Conservation (phyloP, 371 early-diverging fungal species). For the Lichtheimia corymbifera region DNA sequence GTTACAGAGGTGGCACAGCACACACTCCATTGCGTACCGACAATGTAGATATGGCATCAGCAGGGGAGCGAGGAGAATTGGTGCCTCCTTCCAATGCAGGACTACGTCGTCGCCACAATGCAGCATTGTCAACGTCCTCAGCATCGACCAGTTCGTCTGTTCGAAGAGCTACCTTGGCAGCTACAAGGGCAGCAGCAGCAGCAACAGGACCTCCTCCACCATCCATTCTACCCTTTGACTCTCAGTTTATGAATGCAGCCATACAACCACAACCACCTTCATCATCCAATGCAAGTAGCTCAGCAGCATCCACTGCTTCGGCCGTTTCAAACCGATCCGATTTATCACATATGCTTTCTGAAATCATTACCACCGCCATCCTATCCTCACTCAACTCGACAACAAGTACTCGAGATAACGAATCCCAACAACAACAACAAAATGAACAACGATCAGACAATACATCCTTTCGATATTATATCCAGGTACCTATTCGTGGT, state of each 20-base stretch:
- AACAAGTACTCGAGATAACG: constrained; percentile 1
- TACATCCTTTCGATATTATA: constrained; percentile 6
- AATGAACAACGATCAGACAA: constrained; percentile 2
- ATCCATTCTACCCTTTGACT: neutral
- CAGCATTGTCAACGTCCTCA: constrained; percentile 6
- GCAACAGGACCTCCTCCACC: constrained; percentile 25
- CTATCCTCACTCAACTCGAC: constrained; percentile 16
- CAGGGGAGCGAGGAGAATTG: neutral
- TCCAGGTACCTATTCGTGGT: constrained; percentile 7
- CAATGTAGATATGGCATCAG: neutral
- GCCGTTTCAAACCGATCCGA: constrained; percentile 22
- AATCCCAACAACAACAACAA: constrained; percentile 13
- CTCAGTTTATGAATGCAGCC: constrained; percentile 5
- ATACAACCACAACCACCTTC: neutral
- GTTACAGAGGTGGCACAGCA: constrained; percentile 8
- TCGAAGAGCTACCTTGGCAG: constrained; percentile 26
- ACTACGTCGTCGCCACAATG: constrained; percentile 6
- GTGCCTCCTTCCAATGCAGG: neutral
- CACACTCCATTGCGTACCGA: neutral
- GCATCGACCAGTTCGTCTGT: constrained; percentile 19
- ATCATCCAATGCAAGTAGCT: constrained; percentile 10
- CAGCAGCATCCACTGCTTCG: constrained; percentile 26
- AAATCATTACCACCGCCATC: constrained; percentile 24
- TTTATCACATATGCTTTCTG: constrained; percentile 26
- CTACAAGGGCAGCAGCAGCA: constrained; percentile 25